Evolutionary conservation across 2,329 filamentous ascomycete species (phyloP).

Genomic region (Neonectria ditissima): DNA sequence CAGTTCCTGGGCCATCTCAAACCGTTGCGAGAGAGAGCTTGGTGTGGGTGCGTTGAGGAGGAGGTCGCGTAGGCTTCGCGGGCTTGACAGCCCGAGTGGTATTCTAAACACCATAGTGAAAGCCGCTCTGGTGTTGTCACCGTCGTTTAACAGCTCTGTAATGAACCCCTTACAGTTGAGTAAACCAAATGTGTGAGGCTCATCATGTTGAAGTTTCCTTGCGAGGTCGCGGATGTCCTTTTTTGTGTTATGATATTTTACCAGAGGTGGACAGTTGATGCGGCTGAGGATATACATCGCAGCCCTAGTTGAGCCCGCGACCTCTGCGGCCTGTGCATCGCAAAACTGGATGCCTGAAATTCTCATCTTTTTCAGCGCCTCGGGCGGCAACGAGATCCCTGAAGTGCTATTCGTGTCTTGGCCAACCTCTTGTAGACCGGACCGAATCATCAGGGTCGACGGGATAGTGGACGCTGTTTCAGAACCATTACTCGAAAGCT

Average conservation of each 20-base stretch:
- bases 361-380: background rate
- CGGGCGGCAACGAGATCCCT: background rate
- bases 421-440: background rate
- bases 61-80: background rate
- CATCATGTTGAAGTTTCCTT: background rate
- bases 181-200: slow-evolving; percentile 4
- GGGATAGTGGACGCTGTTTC: background rate
- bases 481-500: background rate
- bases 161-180: slow-evolving; percentile 3
- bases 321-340: background rate
- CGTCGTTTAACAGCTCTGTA: background rate
- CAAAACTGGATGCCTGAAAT: background rate
- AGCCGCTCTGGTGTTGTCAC: background rate
- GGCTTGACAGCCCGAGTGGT: background rate
- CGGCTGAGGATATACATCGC: background rate
- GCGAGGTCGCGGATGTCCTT: slow-evolving; percentile 9
- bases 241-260: background rate
- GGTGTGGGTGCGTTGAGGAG: background rate
- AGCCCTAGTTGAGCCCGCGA: background rate
- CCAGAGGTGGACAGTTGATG: background rate
- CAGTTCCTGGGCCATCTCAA: background rate
- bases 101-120: background rate
- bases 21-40: no score
- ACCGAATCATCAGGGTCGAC: background rate
- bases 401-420: background rate